Conservation (phyloP, 2,329 filamentous ascomycete genomes). For the Ophiostoma sp. region DNA sequence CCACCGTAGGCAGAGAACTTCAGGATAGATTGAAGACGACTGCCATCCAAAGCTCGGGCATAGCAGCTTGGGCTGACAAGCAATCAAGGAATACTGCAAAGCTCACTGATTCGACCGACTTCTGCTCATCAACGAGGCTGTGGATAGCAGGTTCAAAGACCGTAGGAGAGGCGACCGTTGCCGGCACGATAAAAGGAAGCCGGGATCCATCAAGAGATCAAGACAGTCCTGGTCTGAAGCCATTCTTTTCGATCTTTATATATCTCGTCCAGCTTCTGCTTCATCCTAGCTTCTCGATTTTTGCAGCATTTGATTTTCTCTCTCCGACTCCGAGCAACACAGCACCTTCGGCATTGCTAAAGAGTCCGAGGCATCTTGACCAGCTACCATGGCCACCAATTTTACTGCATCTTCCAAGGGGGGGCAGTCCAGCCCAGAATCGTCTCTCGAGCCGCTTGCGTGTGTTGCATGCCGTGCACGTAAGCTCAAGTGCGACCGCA, state of each 20-base stretch:
- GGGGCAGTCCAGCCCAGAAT: not conserved
- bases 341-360: not conserved
- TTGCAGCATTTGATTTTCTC: not conserved
- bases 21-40: not conserved
- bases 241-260: not conserved
- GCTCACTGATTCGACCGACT: not conserved
- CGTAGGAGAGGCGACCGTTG: not conserved
- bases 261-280: no score
- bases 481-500: conserved; percentile 83
- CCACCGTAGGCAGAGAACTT: not conserved
- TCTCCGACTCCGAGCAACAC: not conserved
- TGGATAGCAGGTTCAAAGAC: not conserved
- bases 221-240: not conserved
- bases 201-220: not conserved
- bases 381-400: not conserved
- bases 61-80: not conserved
- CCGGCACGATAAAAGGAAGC: not conserved
- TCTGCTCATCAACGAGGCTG: not conserved
- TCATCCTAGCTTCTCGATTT: no score
- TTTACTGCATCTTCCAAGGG: not conserved
- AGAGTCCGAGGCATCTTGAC: not conserved
- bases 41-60: not conserved
- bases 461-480: conserved; percentile 78
- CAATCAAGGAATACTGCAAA: not conserved
- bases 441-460: conserved; percentile 52